Conservation (phyloP, 805 yeast genomes). For the Candida parachauliodes region DNA sequence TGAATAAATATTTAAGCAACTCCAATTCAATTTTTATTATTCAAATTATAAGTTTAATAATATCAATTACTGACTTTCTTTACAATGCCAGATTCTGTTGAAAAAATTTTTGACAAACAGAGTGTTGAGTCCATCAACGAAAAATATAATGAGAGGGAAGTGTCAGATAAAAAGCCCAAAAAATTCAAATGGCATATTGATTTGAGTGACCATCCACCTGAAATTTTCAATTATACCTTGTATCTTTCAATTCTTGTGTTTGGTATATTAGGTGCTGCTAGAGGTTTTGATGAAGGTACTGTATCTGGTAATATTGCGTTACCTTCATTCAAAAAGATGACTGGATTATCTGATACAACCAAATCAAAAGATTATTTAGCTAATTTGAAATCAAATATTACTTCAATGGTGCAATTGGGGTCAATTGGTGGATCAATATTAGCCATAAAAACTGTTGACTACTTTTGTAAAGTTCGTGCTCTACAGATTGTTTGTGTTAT, state of each 20-base stretch:
- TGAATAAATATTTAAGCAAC: too few species aligned
- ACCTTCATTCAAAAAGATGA: slow-evolving; percentile 35
- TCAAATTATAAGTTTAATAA: too few species aligned
- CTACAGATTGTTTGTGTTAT: slow-evolving; percentile 40
- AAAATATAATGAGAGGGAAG: slow-evolving; percentile 3
- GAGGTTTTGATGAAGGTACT: slow-evolving; percentile 58
- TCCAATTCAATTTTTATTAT: too few species aligned
- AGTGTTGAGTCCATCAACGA: slow-evolving; percentile 5
- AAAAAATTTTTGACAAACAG: slow-evolving; percentile 3
- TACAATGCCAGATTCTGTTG: too few species aligned
- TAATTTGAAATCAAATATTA: slow-evolving; percentile 48
- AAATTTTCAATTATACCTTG: slow-evolving; percentile 46
- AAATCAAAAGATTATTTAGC: slow-evolving; percentile 38
- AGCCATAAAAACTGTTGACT: slow-evolving; percentile 47
- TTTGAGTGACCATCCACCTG: slow-evolving; percentile 37
- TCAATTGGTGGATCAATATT: slow-evolving; percentile 51
- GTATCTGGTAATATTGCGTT: slow-evolving; percentile 44
- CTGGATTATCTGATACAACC: slow-evolving; percentile 41
- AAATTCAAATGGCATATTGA: slow-evolving; percentile 5
- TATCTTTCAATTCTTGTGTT: slow-evolving; percentile 45
- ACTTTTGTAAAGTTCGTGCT: slow-evolving; percentile 49
- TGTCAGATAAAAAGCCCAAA: neutral
- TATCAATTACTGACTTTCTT: too few species aligned
- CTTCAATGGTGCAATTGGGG: slow-evolving; percentile 57
- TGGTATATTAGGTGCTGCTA: slow-evolving; percentile 50